Evolutionary conservation across 257 asterid species (phyloP).

Genomic region (Fraxinus americana): DNA sequence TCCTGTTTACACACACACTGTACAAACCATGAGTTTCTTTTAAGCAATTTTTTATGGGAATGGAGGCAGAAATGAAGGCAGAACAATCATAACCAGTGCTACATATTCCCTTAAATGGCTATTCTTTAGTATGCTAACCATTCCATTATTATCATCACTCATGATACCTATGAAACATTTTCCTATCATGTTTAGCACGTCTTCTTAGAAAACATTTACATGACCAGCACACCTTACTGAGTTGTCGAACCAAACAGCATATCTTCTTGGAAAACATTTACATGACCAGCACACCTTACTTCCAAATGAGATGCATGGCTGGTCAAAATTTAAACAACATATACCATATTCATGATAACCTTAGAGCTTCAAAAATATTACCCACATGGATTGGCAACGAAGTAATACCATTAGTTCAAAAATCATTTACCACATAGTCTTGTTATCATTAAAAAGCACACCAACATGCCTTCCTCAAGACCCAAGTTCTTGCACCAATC

Average conservation of each 20-base stretch:
- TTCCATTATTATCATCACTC: no score
- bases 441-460: slow-evolving; percentile 41
- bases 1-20: no score
- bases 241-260: slow-evolving; percentile 26
- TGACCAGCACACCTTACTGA: no score
- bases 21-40: no score
- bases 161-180: no score
- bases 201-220: no score
- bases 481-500: slow-evolving; percentile 83
- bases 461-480: slow-evolving; percentile 62
- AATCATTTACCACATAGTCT: slow-evolving; percentile 28
- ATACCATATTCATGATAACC: slow-evolving; percentile 27
- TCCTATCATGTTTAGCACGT: no score
- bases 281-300: slow-evolving; percentile 25
- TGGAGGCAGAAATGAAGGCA: no score
- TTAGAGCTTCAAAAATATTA: slow-evolving; percentile 27
- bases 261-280: slow-evolving; percentile 20
- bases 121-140: no score
- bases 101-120: no score
- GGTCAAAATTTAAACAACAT: slow-evolving; percentile 22
- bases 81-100: no score
- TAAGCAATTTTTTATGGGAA: no score
- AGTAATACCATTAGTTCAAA: slow-evolving; percentile 15
- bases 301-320: slow-evolving; percentile 31
- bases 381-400: slow-evolving; percentile 29